Evolutionary conservation across 371 early-diverging fungal genomes (phyloP).

Genomic region (Smittium culicis): DNA sequence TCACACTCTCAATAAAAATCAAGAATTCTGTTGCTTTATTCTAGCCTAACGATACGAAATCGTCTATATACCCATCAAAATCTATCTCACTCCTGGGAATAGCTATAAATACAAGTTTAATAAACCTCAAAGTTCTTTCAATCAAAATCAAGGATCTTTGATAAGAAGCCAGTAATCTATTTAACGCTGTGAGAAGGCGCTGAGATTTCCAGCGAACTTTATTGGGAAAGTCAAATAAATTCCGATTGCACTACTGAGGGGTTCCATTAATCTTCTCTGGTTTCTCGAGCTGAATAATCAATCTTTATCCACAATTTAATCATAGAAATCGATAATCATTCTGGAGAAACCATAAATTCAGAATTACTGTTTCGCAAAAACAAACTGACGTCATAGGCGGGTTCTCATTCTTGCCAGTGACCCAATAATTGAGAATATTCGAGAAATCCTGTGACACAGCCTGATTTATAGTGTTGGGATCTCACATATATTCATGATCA

Average conservation of each 20-base stretch:
- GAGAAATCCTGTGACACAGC: neutral
- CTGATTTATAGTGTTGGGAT: neutral
- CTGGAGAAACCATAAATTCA: neutral
- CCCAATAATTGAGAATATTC: neutral
- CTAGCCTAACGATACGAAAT: too few species aligned
- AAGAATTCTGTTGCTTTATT: too few species aligned
- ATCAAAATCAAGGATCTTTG: neutral
- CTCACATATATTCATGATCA: neutral
- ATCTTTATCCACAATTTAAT: neutral
- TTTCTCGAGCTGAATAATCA: neutral
- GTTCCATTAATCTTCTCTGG: neutral
- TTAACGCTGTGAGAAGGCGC: neutral
- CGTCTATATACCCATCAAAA: constrained; percentile 26
- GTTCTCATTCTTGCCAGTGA: neutral
- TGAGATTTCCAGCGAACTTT: constrained; percentile 10
- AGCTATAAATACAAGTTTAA: constrained; percentile 22
- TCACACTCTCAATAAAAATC: too few species aligned
- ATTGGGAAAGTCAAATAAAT: constrained; percentile 10
- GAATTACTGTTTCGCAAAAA: neutral
- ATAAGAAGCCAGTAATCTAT: neutral
- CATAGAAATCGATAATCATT: neutral
- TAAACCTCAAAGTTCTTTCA: neutral
- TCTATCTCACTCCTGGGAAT: constrained; percentile 28
- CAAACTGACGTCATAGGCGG: neutral
- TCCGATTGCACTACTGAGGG: neutral